Percentiles rank a stretch among this genome's conserved stretches.
These are phyloP conservation scores for Vicia faba DNA, from an alignment of 306 rosid genomes.

Conservation along the genomic window DNA sequence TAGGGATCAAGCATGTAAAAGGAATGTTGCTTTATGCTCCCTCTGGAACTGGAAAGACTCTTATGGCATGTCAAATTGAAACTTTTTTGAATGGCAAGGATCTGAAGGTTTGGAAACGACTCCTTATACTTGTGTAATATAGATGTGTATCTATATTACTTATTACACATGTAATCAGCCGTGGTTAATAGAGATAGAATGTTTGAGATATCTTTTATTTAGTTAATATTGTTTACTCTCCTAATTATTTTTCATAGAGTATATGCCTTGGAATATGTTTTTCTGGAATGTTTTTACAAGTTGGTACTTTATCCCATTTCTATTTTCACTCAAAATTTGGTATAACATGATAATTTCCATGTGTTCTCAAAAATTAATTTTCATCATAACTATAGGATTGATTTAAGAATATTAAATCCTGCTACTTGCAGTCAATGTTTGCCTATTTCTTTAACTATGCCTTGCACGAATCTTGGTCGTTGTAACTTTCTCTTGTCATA, in stretches of 20 bases:
- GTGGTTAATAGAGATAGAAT: constrained; percentile 18
- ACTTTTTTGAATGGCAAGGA: constrained; percentile 92
- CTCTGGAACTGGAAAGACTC: constrained; percentile 99
- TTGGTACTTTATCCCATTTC: constrained; percentile 12
- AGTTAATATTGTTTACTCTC: constrained; percentile 24
- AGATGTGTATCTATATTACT: constrained; percentile 11
- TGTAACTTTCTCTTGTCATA: constrained; percentile 22
- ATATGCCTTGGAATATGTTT: constrained; percentile 4
- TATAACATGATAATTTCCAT: constrained; percentile 26
- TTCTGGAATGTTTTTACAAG: constrained; percentile 14
- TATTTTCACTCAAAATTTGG: constrained; percentile 16
- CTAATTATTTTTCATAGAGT: constrained; percentile 17
- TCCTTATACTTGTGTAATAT: constrained; percentile 30
- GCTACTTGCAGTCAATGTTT: constrained; percentile 11
- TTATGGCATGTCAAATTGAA: constrained; percentile 99
- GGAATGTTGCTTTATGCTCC: constrained; percentile 98
- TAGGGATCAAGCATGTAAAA: constrained; percentile 97
- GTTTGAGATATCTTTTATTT: constrained; percentile 6
- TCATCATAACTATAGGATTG: constrained; percentile 24
- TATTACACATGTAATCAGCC: constrained; percentile 25
- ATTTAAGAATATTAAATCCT: constrained; percentile 29
- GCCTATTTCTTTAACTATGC: constrained; percentile 21
- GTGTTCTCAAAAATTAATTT: constrained; percentile 5
- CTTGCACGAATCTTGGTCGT: constrained; percentile 15
- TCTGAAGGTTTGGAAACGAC: constrained; percentile 75